These are phyloP conservation scores for Forsythia viridissima DNA, from an alignment of 257 asterid species.

Conservation along the genomic window DNA sequence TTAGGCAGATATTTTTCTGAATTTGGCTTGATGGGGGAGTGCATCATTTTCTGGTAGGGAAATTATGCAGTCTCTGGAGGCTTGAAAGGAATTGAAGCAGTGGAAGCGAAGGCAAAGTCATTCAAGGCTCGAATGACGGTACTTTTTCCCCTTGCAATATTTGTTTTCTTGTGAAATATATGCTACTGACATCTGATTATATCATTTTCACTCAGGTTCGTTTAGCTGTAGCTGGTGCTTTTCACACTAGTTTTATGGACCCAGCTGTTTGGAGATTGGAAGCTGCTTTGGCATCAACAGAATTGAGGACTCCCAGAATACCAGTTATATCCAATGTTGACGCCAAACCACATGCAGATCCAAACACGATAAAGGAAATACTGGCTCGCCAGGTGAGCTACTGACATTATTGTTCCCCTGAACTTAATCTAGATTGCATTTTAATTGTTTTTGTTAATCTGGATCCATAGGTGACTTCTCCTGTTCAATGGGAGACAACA, in stretches of 20 bases:
- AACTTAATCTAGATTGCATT: neutral
- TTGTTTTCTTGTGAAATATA: neutral
- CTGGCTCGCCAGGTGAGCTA: slow-evolving; percentile 78
- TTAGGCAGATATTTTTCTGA: slow-evolving; percentile 15
- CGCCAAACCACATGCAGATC: slow-evolving; percentile 61
- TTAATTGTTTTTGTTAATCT: neutral
- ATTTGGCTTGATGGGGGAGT: neutral
- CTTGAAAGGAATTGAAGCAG: slow-evolving; percentile 93
- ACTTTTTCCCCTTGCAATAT: neutral
- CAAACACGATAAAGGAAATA: slow-evolving; percentile 66
- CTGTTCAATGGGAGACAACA: slow-evolving; percentile 62
- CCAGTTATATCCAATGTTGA: slow-evolving; percentile 97
- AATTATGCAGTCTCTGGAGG: slow-evolving; percentile 99
- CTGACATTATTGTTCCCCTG: neutral
- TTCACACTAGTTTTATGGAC: slow-evolving; percentile 91
- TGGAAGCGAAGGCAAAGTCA: slow-evolving; percentile 93
- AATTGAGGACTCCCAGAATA: slow-evolving; percentile 70
- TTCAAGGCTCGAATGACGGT: slow-evolving; percentile 98
- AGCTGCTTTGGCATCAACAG: slow-evolving; percentile 82
- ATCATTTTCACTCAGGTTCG: slow-evolving; percentile 54
- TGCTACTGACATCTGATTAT: slow-evolving; percentile 16
- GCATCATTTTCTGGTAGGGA: slow-evolving; percentile 53
- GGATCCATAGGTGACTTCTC: slow-evolving; percentile 46
- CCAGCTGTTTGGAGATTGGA: slow-evolving; percentile 93
- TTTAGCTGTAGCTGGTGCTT: slow-evolving; percentile 97